phyloP scores from a whole-genome alignment of 23 red algal species.

The Chondrus crispus region DNA sequence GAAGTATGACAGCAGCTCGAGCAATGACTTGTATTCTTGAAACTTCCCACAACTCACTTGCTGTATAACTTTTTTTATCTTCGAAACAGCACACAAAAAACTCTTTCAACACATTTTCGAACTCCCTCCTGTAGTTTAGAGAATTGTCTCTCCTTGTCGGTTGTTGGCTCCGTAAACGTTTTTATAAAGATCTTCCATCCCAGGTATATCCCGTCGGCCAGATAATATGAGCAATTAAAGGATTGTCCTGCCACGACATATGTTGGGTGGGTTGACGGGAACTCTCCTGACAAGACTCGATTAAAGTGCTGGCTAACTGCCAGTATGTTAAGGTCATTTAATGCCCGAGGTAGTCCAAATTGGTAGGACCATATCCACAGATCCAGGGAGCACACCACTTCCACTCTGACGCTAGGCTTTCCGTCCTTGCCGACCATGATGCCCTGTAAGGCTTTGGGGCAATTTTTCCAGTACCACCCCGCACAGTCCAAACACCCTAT shows the following conservation, averaged over 20 bases:
- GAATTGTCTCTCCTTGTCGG: not conserved
- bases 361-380: not conserved
- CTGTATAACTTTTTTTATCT: not conserved
- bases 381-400: slow-evolving; percentile 4
- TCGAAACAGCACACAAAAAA: not conserved
- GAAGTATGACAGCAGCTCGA: not conserved
- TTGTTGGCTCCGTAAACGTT: not conserved
- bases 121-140: not conserved
- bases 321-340: slow-evolving; percentile 5
- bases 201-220: not conserved
- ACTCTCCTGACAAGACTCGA: not conserved
- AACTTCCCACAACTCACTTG: not conserved
- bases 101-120: not conserved
- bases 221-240: not conserved
- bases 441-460: slow-evolving; percentile 9
- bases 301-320: not conserved
- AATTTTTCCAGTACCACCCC: slow-evolving; percentile 20
- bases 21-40: not conserved
- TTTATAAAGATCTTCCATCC: not conserved
- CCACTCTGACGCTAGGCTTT: not conserved
- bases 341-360: not conserved
- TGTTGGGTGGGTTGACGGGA: not conserved
- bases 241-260: not conserved
- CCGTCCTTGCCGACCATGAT: slow-evolving; percentile 5
- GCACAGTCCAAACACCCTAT: slow-evolving; percentile 23